Percentiles rank a stretch among this genome's conserved stretches.
Evolutionary conservation across 1,284 basidiomycete species (phyloP).

Genomic region (Pseudozyma sp.): DNA sequence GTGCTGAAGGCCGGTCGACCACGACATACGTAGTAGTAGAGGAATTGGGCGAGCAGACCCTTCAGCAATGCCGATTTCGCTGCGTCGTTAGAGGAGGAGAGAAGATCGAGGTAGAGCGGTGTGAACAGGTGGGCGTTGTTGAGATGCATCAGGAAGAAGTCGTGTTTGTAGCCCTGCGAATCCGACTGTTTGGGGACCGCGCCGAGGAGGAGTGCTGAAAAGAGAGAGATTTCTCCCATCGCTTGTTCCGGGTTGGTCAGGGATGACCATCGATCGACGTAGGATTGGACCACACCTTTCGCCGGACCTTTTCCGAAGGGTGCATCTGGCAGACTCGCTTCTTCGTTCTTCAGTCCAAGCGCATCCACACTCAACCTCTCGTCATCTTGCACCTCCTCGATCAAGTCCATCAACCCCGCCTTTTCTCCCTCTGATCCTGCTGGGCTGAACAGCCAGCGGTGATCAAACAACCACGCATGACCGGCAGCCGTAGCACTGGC

Average conservation of each 20-base stretch:
- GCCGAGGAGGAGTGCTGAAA: constrained; percentile 30
- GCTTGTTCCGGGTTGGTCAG: constrained; percentile 1
- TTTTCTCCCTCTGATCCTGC: background rate
- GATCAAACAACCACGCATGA: constrained; percentile 27
- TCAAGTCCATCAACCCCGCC: constrained; percentile 15
- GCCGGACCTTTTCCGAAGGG: constrained; percentile 12
- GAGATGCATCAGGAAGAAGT: constrained; percentile 53
- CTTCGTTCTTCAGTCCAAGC: constrained; percentile 11
- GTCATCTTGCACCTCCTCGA: constrained; percentile 23
- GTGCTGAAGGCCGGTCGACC: constrained; percentile 22
- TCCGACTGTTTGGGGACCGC: constrained; percentile 17
- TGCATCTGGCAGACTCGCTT: constrained; percentile 14
- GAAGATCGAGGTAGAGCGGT: constrained; percentile 5
- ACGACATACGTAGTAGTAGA: constrained; percentile 38
- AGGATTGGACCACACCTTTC: constrained; percentile 20
- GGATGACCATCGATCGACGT: constrained; percentile 28
- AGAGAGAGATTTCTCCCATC: constrained; percentile 22
- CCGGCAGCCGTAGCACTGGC: constrained; percentile 13
- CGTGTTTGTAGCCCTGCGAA: constrained; percentile 22
- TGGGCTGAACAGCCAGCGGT: constrained; percentile 13
- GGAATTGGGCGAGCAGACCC: constrained; percentile 15
- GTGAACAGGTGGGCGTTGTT: constrained; percentile 52
- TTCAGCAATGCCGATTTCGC: constrained; percentile 4
- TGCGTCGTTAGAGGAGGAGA: background rate
- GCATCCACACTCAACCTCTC: constrained; percentile 2